Conservation (phyloP, 768 basidiomycete genomes). For the Naganishia friedmannii region DNA sequence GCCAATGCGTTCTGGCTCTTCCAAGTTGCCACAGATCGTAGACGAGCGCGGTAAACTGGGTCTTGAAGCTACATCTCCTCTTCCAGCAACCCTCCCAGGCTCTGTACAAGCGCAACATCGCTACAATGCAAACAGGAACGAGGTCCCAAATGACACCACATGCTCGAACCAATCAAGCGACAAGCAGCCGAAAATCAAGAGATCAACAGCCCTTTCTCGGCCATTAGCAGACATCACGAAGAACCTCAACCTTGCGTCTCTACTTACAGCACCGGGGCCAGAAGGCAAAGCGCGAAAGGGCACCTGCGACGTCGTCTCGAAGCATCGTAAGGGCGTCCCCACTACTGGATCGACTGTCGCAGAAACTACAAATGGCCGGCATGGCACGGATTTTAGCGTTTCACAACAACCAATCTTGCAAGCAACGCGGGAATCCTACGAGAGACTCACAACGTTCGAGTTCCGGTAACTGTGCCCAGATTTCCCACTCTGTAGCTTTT, state of each 20-base stretch:
- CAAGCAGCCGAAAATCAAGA: constrained; percentile 23
- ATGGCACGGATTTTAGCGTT: background rate
- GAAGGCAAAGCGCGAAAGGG: background rate
- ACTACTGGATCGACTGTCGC: background rate
- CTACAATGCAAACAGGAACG: background rate
- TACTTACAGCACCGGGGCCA: background rate
- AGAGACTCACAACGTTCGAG: background rate
- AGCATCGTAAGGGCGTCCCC: no score
- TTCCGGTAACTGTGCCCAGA: background rate
- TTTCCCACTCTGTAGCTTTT: background rate
- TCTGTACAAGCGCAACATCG: background rate
- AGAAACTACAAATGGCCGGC: constrained; percentile 22
- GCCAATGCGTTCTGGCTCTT: constrained; percentile 17
- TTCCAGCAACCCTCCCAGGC: background rate
- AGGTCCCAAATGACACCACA: background rate
- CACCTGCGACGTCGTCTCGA: background rate
- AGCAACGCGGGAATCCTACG: no score
- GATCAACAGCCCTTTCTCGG: constrained; percentile 20
- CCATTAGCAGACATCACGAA: constrained; percentile 16
- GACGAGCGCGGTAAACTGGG: background rate
- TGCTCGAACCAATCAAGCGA: background rate
- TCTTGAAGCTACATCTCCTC: background rate
- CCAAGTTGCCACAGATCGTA: background rate
- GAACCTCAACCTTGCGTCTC: constrained; percentile 3
- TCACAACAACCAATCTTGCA: background rate